Base-by-base conservation (phyloP, 2,329 filamentous ascomycete species). In the Allantophomopsis lycopodina region DNA sequence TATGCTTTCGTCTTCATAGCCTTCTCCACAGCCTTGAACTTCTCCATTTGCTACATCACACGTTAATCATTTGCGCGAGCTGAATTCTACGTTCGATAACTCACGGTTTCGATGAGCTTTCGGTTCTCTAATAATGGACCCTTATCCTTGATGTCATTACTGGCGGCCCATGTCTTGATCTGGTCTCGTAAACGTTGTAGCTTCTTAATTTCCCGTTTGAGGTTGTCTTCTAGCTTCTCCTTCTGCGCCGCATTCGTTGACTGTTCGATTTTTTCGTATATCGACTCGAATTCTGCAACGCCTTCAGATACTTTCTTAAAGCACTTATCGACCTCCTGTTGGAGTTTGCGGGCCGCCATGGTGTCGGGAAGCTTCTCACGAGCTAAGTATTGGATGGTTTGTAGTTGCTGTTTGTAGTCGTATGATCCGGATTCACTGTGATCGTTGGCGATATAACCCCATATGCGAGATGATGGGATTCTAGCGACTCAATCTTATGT, bases 1-100 rank as follows among this genome's bases (percentile, higher is more conserved):
- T 94, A 98, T 45, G 91, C 91, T 63, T 98, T 98, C 42, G 91
- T 98, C 71, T 98, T 98, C 91, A 98, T 96, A 55, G 94, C 91
- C 69, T 98, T 98, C 63, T 98, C 91, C 39, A 98, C 91, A n/a
- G 88, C 89, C 68, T 98, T 98, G 75, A 98, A 98, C 55, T 86
- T 87, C 65, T 98, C 91, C 91, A 98, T 98, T 83, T 89, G 81
- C 85, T 91, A 64, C 60, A 64, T 58, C 37, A 16, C 13, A 28
- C 13, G 44, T 56, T 28, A 28, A 10, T 28, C 23, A 28, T 28
- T 28, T 28, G 23, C 23, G 23, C 23, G 23, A 28, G 23, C 8
- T 12, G 11, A 28, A 10, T 28, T 12, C 7, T 28, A 12, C 23
- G 11, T 14, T 18, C 15, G 10, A 5, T 18, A 36, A 46, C 51